Percentiles rank a stretch among this genome's conserved stretches.
phyloP scores from a whole-genome alignment of 192 early-diverging fungal genomes.

The Backusella parvicylindrica region DNA sequence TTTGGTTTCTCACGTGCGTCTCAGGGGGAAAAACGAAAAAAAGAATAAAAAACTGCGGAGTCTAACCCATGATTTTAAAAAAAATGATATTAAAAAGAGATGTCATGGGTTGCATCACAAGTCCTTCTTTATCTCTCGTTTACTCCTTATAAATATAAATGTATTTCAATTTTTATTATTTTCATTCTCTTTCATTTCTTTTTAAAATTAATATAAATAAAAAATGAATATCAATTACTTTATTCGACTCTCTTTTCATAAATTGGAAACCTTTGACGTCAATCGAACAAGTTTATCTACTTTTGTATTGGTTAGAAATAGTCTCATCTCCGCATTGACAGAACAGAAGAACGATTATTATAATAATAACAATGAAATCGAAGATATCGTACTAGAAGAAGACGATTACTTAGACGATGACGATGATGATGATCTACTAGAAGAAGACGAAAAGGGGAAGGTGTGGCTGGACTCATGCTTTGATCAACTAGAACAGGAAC shows the following conservation, averaged over 20 bases:
- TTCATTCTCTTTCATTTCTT: not conserved
- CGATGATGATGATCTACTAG: too few species aligned
- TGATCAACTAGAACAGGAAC: not conserved
- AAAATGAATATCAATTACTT: conserved; percentile 1
- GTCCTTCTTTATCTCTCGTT: not conserved
- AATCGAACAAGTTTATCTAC: not conserved
- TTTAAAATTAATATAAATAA: not conserved
- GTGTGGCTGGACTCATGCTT: conserved; percentile 11
- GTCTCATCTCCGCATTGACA: not conserved
- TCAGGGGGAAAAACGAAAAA: not conserved
- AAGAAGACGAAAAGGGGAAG: not conserved
- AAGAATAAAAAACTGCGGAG: not conserved
- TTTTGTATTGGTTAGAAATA: conserved; percentile 7
- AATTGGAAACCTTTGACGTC: conserved; percentile 3
- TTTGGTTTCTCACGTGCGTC: not conserved
- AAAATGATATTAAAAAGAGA: not conserved
- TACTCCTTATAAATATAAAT: not conserved
- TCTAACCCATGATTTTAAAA: not conserved
- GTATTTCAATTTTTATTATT: not conserved
- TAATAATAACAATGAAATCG: not conserved
- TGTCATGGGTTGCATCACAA: not conserved
- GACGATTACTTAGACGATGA: not conserved
- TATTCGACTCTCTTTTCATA: conserved; percentile 1
- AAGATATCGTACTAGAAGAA: not conserved
- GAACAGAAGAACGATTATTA: not conserved